These are phyloP conservation scores for Austroboletus sp. DNA, from an alignment of 1,284 basidiomycete species.

Conservation along the genomic window DNA sequence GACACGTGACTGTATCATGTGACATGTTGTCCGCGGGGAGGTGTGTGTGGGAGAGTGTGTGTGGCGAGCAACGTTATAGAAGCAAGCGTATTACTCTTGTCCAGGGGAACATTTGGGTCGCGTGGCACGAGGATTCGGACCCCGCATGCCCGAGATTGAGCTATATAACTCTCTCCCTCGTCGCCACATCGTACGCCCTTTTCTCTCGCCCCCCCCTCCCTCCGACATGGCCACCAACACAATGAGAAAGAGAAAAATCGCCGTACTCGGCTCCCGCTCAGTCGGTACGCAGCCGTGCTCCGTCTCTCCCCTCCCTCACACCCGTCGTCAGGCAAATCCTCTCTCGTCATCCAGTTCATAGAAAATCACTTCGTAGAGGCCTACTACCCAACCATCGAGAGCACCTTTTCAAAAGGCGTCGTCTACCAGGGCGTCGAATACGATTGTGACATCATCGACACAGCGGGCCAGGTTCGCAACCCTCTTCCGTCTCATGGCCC, in stretches of 20 bases:
- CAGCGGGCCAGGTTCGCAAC: conserved; percentile 75
- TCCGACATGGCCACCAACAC: conserved; percentile 48
- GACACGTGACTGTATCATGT: conserved; percentile 15
- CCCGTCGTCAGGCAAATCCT: conserved; percentile 61
- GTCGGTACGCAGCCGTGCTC: conserved; percentile 51
- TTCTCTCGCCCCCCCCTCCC: conserved; percentile 6
- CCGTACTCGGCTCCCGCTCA: conserved; percentile 72
- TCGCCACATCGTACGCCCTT: conserved; percentile 11
- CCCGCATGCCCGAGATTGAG: conserved; percentile 21
- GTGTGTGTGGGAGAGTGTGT: background rate
- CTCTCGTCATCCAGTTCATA: conserved; percentile 68
- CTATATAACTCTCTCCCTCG: conserved; percentile 18
- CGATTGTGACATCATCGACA: conserved; percentile 97
- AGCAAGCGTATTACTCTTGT: conserved; percentile 25
- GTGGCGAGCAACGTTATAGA: conserved; percentile 24
- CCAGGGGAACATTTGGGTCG: conserved; percentile 14
- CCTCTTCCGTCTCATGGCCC: background rate
- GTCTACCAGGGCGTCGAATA: conserved; percentile 81
- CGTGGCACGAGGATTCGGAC: conserved; percentile 23
- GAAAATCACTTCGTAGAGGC: conserved; percentile 67
- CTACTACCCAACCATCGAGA: conserved; percentile 95
- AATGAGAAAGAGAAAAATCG: conserved; percentile 78
- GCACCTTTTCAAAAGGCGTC: conserved; percentile 80
- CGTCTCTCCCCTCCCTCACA: conserved; percentile 13
- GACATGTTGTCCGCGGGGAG: background rate